Percentiles rank a stretch among this genome's conserved stretches.
phyloP scores from a whole-genome alignment of 2,329 filamentous ascomycete genomes.

The Trichoderma sp. region DNA sequence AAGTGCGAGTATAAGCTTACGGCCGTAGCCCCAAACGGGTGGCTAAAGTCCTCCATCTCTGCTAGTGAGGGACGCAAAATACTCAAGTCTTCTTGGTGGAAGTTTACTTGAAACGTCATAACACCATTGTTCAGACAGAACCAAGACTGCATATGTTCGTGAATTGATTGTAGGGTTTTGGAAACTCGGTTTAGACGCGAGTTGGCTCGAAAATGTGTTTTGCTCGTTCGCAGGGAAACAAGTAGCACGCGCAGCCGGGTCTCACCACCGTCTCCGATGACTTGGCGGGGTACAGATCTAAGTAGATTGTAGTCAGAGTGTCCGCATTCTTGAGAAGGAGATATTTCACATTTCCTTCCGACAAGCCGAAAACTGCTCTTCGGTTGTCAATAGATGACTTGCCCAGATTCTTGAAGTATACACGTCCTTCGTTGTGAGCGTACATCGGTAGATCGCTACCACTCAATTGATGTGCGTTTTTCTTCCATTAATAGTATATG shows the following conservation, averaged over 20 bases:
- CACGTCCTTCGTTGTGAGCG: neutral
- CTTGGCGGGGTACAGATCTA: neutral
- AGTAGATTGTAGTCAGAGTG: neutral
- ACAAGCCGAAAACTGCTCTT: neutral
- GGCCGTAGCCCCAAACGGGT: neutral
- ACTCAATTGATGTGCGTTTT: neutral
- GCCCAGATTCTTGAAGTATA: neutral
- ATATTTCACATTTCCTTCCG: neutral
- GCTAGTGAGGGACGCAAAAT: neutral
- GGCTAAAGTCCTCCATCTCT: neutral
- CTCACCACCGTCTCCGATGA: neutral
- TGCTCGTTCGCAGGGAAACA: neutral
- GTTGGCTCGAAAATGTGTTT: neutral
- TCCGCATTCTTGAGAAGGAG: neutral
- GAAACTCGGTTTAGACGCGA: neutral
- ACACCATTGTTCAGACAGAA: neutral
- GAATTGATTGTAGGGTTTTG: neutral
- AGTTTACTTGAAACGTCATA: neutral
- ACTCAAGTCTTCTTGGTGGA: neutral
- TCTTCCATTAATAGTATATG: neutral
- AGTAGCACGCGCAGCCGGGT: neutral
- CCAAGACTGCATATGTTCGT: neutral
- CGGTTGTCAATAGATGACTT: neutral
- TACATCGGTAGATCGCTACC: neutral
- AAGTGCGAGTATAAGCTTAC: neutral